These are phyloP conservation scores for Magnusiomyces ingens DNA, from an alignment of 1,139 yeast species.

Conservation along the genomic window DNA sequence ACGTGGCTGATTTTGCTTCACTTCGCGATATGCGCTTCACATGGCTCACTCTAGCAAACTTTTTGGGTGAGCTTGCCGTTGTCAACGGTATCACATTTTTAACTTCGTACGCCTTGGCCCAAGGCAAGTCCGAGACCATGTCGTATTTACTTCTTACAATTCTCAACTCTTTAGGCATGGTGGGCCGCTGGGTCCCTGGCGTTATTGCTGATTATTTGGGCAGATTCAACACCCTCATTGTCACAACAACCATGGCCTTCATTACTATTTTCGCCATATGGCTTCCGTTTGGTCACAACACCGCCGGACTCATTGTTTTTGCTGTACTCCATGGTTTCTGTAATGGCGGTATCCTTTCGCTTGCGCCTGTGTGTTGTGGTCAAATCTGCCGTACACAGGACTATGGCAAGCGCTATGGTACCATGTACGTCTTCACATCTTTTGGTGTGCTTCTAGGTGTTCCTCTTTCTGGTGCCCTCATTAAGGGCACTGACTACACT, in stretches of 20 bases:
- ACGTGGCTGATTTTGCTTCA: slow-evolving; percentile 28
- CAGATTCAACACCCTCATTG: slow-evolving; percentile 46
- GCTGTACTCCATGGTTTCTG: slow-evolving; percentile 47
- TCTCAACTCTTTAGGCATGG: slow-evolving; percentile 51
- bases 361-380: slow-evolving; percentile 47
- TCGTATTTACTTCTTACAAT: slow-evolving; percentile 45
- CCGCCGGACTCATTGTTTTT: slow-evolving; percentile 40
- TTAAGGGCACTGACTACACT: slow-evolving; percentile 32
- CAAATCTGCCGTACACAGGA: slow-evolving; percentile 43
- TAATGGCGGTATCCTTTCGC: slow-evolving; percentile 42
- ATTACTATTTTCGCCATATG: slow-evolving; percentile 40
- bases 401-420: slow-evolving; percentile 45
- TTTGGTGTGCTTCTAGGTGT: slow-evolving; percentile 42
- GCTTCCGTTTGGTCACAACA: slow-evolving; percentile 45
- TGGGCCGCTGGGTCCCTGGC: slow-evolving; percentile 42
- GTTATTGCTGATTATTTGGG: slow-evolving; percentile 1
- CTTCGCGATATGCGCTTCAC: slow-evolving; percentile 38
- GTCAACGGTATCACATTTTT: slow-evolving; percentile 48
- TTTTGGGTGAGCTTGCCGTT: slow-evolving; percentile 53
- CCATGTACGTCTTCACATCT: slow-evolving; percentile 41
- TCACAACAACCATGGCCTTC: slow-evolving; percentile 29
- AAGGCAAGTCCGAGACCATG: slow-evolving; percentile 46
- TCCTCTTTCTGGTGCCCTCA: slow-evolving; percentile 47
- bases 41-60: slow-evolving; percentile 38
- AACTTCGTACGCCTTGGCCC: slow-evolving; percentile 50